These are phyloP conservation scores for Kuraishia floccosa DNA, from an alignment of 805 yeast species.

Conservation along the genomic window DNA sequence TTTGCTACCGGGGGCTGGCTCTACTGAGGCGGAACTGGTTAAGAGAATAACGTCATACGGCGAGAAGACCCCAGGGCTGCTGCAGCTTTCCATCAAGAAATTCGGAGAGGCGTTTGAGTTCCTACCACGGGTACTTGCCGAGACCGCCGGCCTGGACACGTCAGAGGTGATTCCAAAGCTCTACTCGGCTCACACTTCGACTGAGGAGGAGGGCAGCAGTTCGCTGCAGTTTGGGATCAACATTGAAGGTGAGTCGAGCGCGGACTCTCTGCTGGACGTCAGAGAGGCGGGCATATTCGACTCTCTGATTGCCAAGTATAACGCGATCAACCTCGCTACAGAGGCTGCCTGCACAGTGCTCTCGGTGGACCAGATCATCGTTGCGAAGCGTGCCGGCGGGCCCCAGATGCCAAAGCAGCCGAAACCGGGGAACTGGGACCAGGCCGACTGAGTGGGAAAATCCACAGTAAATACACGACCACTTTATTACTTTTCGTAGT, in stretches of 20 bases:
- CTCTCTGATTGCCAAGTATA: conserved; percentile 65
- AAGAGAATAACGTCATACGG: conserved; percentile 74
- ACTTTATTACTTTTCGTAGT: too few species aligned
- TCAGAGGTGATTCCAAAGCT: conserved; percentile 82
- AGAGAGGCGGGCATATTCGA: conserved; percentile 64
- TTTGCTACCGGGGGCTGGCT: conserved; percentile 93
- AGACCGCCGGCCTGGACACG: conserved; percentile 87
- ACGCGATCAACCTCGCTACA: conserved; percentile 88
- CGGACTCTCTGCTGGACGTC: conserved; percentile 63
- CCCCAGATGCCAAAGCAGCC: conserved; percentile 83
- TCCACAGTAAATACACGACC: too few species aligned
- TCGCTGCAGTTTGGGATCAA: conserved; percentile 47
- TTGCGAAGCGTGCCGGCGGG: conserved; percentile 99
- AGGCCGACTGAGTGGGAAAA: conserved; percentile 54
- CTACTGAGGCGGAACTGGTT: conserved; percentile 82
- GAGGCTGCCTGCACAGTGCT: conserved; percentile 89
- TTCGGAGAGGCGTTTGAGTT: conserved; percentile 94
- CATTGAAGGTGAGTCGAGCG: conserved; percentile 55
- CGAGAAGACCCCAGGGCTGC: conserved; percentile 85
- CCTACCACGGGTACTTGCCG: conserved; percentile 85
- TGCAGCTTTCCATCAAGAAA: conserved; percentile 89
- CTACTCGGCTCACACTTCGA: conserved; percentile 75
- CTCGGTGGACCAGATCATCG: conserved; percentile 92
- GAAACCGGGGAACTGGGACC: conserved; percentile 94
- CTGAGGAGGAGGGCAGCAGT: conserved; percentile 15